A percentile compares a stretch with the other conserved stretches of the same genome.
phyloP scores from a whole-genome alignment of 2,329 filamentous ascomycete genomes.

The Nakataea oryzae region DNA sequence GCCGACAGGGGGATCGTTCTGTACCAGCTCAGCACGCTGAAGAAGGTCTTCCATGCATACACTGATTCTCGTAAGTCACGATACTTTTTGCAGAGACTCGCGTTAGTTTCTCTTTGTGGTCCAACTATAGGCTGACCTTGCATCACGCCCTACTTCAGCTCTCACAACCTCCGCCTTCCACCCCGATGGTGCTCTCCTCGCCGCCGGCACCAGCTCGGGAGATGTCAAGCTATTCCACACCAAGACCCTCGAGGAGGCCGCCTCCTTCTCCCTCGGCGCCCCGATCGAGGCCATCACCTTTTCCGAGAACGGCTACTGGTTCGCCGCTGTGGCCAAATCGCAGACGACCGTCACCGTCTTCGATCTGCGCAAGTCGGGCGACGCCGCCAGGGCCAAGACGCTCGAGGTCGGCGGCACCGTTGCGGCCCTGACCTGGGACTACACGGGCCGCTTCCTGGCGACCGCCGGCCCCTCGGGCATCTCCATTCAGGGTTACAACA shows the following conservation, averaged over 20 bases:
- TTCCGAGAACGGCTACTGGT: constrained; percentile 95
- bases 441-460: constrained; percentile 86
- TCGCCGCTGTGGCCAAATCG: constrained; percentile 70
- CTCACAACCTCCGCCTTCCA: constrained; percentile 78
- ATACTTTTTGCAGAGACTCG: background rate
- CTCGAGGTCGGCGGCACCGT: constrained; percentile 71
- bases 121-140: background rate
- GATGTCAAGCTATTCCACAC: constrained; percentile 85
- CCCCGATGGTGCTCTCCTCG: constrained; percentile 90
- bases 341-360: constrained; percentile 77
- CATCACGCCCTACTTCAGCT: constrained; percentile 30
- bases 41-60: constrained; percentile 67
- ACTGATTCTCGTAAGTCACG: constrained; percentile 68
- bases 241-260: constrained; percentile 66
- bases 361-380: constrained; percentile 85
- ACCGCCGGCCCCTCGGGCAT: constrained; percentile 71
- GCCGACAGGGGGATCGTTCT: constrained; percentile 87
- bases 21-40: constrained; percentile 64
- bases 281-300: constrained; percentile 72
- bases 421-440: constrained; percentile 83
- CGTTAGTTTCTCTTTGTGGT: background rate
- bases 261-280: constrained; percentile 58
- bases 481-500: constrained; percentile 82
- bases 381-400: constrained; percentile 70
- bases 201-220: constrained; percentile 68